Conservation (phyloP, 2,329 filamentous ascomycete species). For the Cadophora sp. region DNA sequence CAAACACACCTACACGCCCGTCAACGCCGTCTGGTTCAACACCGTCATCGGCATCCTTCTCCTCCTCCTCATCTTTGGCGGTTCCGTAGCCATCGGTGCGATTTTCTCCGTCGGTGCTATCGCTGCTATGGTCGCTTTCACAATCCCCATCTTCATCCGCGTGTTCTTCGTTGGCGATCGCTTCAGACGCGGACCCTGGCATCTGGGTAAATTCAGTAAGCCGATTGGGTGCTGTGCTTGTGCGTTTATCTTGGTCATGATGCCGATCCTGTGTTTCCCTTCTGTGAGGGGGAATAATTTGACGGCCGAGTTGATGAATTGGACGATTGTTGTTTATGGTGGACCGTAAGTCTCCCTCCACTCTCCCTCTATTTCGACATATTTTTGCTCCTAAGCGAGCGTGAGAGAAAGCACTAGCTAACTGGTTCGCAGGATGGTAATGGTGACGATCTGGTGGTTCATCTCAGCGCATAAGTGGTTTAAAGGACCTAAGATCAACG, state of each 20-base stretch:
- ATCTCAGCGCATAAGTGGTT: constrained; percentile 69
- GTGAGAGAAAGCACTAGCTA: neutral
- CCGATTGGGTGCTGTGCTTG: constrained; percentile 62
- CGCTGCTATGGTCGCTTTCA: constrained; percentile 66
- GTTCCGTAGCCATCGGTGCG: constrained; percentile 64
- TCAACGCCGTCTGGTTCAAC: constrained; percentile 73
- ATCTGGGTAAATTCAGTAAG: constrained; percentile 64
- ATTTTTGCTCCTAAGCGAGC: constrained; percentile 24
- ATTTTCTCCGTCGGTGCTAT: constrained; percentile 73
- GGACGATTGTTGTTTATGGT: constrained; percentile 69
- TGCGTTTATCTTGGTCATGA: constrained; percentile 67
- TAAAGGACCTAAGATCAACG: constrained; percentile 68
- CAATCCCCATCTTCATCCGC: constrained; percentile 60
- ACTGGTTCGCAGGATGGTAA: constrained; percentile 52
- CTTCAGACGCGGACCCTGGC: constrained; percentile 70
- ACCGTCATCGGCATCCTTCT: constrained; percentile 61
- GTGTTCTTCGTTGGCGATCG: constrained; percentile 65
- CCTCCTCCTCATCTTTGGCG: constrained; percentile 69
- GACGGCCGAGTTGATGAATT: constrained; percentile 63
- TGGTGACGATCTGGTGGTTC: constrained; percentile 64
- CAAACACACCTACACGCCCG: constrained; percentile 63
- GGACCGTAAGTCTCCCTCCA: constrained; percentile 49
- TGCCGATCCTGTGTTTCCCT: constrained; percentile 70
- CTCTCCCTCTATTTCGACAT: too few species aligned
- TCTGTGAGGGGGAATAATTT: constrained; percentile 59